phyloP scores from a whole-genome alignment of 2,329 filamentous ascomycete genomes.

The Emmonsiellopsis sp. region DNA sequence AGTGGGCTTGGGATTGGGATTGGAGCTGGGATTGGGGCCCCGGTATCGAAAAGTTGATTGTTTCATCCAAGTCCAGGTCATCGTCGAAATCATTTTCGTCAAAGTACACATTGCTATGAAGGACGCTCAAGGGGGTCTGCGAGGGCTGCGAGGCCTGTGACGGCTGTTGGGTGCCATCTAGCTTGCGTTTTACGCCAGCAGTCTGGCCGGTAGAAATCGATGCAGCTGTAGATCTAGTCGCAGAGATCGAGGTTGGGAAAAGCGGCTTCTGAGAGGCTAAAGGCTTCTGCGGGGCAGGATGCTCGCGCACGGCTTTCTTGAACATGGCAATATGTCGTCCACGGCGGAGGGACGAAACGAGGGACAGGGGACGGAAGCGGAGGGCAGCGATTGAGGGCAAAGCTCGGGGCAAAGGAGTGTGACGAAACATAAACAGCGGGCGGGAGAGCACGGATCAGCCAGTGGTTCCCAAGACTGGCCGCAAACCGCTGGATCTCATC shows the following conservation, averaged over 20 bases:
- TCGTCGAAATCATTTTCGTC: constrained; percentile 81
- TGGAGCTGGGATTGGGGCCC: neutral
- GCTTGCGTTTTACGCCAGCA: constrained; percentile 29
- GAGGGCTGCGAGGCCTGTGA: constrained; percentile 5
- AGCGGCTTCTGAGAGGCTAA: constrained; percentile 18
- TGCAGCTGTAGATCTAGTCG: constrained; percentile 18
- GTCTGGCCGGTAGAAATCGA: constrained; percentile 19
- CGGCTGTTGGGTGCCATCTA: constrained; percentile 21
- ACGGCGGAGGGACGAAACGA: neutral
- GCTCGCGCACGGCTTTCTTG: constrained; percentile 32
- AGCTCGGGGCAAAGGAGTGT: neutral
- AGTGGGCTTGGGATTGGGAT: neutral
- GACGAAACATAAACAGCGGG: neutral
- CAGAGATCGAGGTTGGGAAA: constrained; percentile 2
- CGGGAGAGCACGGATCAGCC: neutral
- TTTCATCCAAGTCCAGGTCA: constrained; percentile 61
- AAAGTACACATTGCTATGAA: constrained; percentile 50
- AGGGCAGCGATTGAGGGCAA: neutral
- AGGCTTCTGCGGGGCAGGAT: constrained; percentile 24
- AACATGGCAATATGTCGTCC: constrained; percentile 23
- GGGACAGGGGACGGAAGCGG: neutral
- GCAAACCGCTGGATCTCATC: neutral
- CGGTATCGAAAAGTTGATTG: constrained; percentile 13
- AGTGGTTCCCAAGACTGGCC: neutral
- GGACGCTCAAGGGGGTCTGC: constrained; percentile 28